Evolutionary conservation across 2,329 filamentous ascomycete species (phyloP).

Genomic region (Colletotrichum tamarilloi): DNA sequence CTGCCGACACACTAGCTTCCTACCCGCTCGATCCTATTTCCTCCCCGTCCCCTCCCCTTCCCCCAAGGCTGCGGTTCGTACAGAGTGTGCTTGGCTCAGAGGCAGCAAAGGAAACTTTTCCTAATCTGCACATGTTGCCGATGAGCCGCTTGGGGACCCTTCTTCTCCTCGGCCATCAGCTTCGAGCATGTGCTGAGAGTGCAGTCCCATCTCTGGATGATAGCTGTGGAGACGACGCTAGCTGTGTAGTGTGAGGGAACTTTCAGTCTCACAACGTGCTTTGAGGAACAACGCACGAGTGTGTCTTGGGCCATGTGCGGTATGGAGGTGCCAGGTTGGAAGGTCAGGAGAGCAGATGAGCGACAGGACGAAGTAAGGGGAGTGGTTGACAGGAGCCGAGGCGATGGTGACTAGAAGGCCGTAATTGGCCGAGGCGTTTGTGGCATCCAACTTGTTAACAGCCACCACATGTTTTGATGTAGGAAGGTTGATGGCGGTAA

Average conservation of each 20-base stretch:
- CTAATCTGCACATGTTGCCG: background rate
- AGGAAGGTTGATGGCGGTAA: background rate
- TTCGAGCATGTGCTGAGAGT: constrained; percentile 5
- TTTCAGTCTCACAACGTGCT: background rate
- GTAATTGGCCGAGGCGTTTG: constrained; percentile 7
- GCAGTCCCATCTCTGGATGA: constrained; percentile 12
- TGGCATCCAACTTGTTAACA: background rate
- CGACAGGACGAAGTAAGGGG: background rate
- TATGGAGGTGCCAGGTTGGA: background rate
- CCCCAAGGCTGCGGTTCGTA: constrained; percentile 5
- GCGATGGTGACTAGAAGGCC: background rate
- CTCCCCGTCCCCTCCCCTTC: too few relatives aligned
- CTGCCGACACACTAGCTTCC: constrained; percentile 7
- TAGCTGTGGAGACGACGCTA: background rate
- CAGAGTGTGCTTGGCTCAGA: constrained; percentile 13
- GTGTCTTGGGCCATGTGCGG: background rate
- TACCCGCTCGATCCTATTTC: background rate
- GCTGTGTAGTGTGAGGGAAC: too few relatives aligned
- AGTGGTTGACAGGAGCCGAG: constrained; percentile 2
- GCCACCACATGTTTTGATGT: constrained; percentile 15
- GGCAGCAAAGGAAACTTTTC: constrained; percentile 18
- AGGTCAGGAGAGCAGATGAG: background rate
- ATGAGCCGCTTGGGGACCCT: constrained; percentile 3
- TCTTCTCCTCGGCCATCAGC: background rate
- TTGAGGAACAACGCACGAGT: background rate